Base-by-base conservation (phyloP, 2,329 filamentous ascomycete genomes). In the Colletotrichum paranaense region DNA sequence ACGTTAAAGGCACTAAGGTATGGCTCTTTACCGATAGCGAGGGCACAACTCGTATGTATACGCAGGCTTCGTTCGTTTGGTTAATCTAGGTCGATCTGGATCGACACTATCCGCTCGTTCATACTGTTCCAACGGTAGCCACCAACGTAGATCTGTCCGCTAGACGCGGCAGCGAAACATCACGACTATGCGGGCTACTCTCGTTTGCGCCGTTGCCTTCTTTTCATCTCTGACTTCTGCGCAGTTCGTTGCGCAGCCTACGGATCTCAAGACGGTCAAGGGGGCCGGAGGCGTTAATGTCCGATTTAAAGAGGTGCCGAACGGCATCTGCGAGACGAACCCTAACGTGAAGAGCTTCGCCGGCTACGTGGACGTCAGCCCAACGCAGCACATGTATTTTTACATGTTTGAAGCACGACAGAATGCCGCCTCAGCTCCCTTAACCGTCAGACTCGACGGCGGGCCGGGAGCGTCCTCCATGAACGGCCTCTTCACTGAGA, bases 371-470 rank as follows among this genome's bases (percentile, higher is more conserved):
- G 69, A 72, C 9, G 57, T 72, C 2, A 68, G 49, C 4, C 58
- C 57, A 1, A 72, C 65, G 19, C 69, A 72, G 9, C 65, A 72
- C 4, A 72, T 72, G 3, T 72, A 63, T 24, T 72, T 72, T 49
- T 57, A 57, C n/a, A 3, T 72, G 12, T 58, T 68, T 19, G 69
- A 72, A 12, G 65, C 69, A 22, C 56, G 66, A 14, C 19, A 63
- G 2, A 68, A 63, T 53, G 53, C 69, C 1, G 14, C 64, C 9
- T 5, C 64, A 19, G 66, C 69, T 11, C 64, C 65, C 1, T 14
- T 72, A 38, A 72, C 69, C 0, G 58, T 72, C n/a, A 68, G 69
- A 11, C 35, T 72, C 9, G 65, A 72, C 22, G 65, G 69, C 8
- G 69, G 65, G 1, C 69, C 69, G 16, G 65, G 69, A 4, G 65